phyloP scores from a whole-genome alignment of 176 grass and related monocot species.

The Juncus effusus region DNA sequence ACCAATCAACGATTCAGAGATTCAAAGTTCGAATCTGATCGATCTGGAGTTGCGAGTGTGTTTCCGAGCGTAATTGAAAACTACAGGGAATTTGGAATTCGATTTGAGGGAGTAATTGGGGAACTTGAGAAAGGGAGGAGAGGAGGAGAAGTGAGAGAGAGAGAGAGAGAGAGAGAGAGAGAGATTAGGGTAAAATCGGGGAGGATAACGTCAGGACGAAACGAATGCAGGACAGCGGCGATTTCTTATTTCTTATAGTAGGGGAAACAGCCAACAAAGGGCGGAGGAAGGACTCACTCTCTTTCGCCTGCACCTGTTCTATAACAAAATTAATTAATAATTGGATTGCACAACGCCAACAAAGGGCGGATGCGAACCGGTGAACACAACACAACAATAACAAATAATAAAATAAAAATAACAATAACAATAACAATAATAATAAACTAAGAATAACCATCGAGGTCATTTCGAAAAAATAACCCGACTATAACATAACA shows the following conservation, averaged over 20 bases:
- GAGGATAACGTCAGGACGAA: not conserved
- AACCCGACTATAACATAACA: too few relatives aligned
- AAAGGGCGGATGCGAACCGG: too few relatives aligned
- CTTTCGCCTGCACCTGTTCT: too few relatives aligned
- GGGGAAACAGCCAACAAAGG: constrained; percentile 18
- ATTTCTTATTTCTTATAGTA: constrained; percentile 16
- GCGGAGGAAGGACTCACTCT: not conserved
- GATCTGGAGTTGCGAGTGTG: constrained; percentile 20
- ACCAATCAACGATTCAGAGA: not conserved
- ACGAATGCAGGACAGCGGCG: constrained; percentile 17
- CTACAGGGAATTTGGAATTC: not conserved
- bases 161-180: not conserved
- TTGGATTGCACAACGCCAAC: too few relatives aligned
- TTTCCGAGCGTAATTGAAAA: not conserved
- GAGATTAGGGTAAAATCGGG: constrained; percentile 20
- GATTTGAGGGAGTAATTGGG: constrained; percentile 20
- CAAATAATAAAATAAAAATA: too few relatives aligned
- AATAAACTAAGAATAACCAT: too few relatives aligned
- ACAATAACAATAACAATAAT: too few relatives aligned
- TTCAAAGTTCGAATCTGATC: constrained; percentile 39
- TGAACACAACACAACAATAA: not conserved
- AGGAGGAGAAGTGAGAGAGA: not conserved
- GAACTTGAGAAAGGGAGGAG: not conserved
- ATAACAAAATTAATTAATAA: too few relatives aligned
- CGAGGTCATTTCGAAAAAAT: too few relatives aligned